These are phyloP conservation scores for Cytospora piceae DNA, from an alignment of 2,329 filamentous ascomycete species.

Conservation along the genomic window DNA sequence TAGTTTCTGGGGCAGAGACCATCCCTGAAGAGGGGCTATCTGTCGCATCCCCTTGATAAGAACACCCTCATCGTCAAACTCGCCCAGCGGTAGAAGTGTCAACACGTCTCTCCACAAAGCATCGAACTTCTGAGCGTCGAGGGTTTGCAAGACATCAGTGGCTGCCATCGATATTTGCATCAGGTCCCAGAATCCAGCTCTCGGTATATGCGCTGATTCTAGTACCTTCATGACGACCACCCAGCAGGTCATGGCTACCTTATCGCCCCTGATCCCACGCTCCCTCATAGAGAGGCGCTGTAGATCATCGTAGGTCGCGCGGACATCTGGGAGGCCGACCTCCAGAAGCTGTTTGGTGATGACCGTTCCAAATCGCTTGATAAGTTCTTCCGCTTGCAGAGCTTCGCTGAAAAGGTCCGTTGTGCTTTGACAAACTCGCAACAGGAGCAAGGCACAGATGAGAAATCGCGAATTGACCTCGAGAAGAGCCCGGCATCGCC, in stretches of 20 bases:
- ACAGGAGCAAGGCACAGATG: conserved; percentile 43
- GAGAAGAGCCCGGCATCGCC: conserved; percentile 40
- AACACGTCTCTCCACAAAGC: conserved; percentile 62
- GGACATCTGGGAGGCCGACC: conserved; percentile 49
- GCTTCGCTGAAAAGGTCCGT: conserved; percentile 40
- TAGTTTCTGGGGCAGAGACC: conserved; percentile 61
- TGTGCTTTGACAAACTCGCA: conserved; percentile 48
- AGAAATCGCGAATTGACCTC: conserved; percentile 44
- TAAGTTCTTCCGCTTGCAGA: conserved; percentile 52
- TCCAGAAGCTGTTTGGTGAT: conserved; percentile 47
- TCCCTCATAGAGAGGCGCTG: conserved; percentile 51
- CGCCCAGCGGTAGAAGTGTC: conserved; percentile 61
- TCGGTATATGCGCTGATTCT: conserved; percentile 53
- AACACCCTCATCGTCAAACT: conserved; percentile 61
- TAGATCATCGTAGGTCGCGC: conserved; percentile 52
- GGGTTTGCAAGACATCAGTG: conserved; percentile 40
- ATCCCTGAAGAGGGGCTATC: conserved; percentile 55
- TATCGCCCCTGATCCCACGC: conserved; percentile 54
- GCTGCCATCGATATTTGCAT: conserved; percentile 49
- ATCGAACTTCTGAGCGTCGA: conserved; percentile 56
- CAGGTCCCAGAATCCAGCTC: conserved; percentile 65
- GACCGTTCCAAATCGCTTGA: conserved; percentile 48
- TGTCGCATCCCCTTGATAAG: conserved; percentile 47
- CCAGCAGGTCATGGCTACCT: conserved; percentile 58
- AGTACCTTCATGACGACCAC: conserved; percentile 60